Conservation (phyloP, 179 eudicot genomes). For the Beta lomatogona region DNA sequence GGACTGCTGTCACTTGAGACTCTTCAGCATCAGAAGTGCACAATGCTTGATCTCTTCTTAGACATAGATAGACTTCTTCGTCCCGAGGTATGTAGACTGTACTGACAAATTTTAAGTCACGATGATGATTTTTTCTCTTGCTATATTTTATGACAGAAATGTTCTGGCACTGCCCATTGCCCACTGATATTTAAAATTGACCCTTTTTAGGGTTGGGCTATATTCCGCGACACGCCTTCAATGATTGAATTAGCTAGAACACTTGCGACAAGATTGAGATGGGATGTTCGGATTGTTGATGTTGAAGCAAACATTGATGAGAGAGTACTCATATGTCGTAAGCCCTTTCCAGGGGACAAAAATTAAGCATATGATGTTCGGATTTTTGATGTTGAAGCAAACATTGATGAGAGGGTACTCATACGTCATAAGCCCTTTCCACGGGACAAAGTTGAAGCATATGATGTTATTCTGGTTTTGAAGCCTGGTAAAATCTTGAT, state of each 20-base stretch:
- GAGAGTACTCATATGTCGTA: conserved; percentile 92
- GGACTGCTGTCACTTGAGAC: conserved; percentile 78
- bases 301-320: conserved; percentile 70
- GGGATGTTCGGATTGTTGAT: conserved; percentile 94
- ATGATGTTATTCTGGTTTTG: conserved; percentile 13
- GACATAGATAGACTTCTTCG: conserved; percentile 97
- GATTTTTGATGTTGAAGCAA: conserved; percentile 74
- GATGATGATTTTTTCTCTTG: neutral
- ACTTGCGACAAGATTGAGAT: conserved; percentile 63
- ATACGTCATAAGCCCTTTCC: conserved; percentile 86
- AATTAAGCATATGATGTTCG: conserved; percentile 57
- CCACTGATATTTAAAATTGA: neutral
- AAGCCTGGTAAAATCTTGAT: neutral
- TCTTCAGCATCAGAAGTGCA: conserved; percentile 58
- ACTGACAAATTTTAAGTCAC: neutral
- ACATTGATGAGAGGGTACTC: conserved; percentile 76
- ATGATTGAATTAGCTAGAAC: conserved; percentile 75
- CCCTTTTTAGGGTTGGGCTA: conserved; percentile 78
- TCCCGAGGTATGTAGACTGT: conserved; percentile 72
- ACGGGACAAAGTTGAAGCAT: conserved; percentile 25
- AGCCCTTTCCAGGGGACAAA: conserved; percentile 52
- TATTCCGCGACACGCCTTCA: conserved; percentile 65
- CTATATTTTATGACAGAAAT: neutral
- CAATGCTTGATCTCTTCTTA: conserved; percentile 60
- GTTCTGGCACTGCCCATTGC: neutral